These are phyloP conservation scores for Aegilops speltoides DNA, from an alignment of 176 grass and related monocot species.

Conservation along the genomic window DNA sequence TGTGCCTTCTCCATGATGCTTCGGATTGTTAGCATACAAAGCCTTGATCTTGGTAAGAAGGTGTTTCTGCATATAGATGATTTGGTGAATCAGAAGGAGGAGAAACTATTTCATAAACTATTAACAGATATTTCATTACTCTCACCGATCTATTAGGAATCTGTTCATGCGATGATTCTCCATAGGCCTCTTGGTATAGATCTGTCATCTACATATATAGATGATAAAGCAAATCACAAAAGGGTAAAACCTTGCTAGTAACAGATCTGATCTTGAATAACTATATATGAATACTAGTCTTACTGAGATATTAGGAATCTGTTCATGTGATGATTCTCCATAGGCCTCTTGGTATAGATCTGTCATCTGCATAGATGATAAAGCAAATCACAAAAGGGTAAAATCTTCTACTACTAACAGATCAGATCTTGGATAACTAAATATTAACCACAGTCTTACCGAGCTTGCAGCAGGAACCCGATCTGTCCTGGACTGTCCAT, in stretches of 20 bases:
- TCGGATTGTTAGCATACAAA: neutral
- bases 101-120: neutral
- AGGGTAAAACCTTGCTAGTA: too few relatives aligned
- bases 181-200: neutral
- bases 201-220: neutral
- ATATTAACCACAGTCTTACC: neutral
- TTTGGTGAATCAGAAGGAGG: neutral
- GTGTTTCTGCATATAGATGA: neutral
- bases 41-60: slow-evolving; percentile 19
- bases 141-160: slow-evolving; percentile 23
- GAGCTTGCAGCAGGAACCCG: neutral
- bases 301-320: slow-evolving; percentile 10
- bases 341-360: slow-evolving; percentile 10
- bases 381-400: neutral
- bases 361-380: neutral
- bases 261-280: too few relatives aligned
- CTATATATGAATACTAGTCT: neutral
- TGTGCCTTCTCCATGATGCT: neutral
- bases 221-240: neutral
- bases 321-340: neutral
- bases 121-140: neutral
- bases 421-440: neutral
- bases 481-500: neutral
- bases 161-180: neutral
- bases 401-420: neutral